Base-by-base conservation (phyloP, 2,329 filamentous ascomycete genomes). In the Aureobasidium namibiae region DNA sequence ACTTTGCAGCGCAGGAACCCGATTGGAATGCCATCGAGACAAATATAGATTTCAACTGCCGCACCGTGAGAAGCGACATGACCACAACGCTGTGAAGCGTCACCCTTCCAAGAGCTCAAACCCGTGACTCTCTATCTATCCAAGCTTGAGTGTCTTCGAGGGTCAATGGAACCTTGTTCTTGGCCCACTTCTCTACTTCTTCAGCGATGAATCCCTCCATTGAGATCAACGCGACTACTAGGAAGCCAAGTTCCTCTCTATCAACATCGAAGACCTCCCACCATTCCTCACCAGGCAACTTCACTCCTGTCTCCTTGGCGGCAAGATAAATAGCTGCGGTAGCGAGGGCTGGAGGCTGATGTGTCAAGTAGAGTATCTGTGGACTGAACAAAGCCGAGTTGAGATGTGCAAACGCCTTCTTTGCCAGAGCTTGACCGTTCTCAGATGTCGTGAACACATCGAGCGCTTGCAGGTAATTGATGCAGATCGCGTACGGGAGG, bases 181-280 rank as follows among this genome's bases (percentile, higher is more conserved):
- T 67, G 23, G 14, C 6, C 75, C 83, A 80, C 53, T 79, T 80
- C 53, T 79, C 34, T 14, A 78, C 66, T 73, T 80, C 67, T 89
- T 78, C 78, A 61, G 73, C 74, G 57, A 85, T 83, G 74, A 88
- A 90, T 0, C 83, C 85, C 63, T 88, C 85, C 58, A 95, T 76
- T 67, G 92, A 96, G 62, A 84, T 78, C 81, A 96, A 83, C 0
- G 82, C 91, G 11, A 96, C 89, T 3, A 95, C 91, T 60, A 97
- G 74, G 66, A 97, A 97, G 0, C 94, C 94, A 36, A 99, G 78
- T 70, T 96, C 91, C 76, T 99, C 94, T 53, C 94, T 81, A 67
- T 96, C 92, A 8, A 94, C 89, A 72, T 99, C 94, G 71, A 97
- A 97, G 0, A 97, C 90, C 73, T 96, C 92, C 94, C 94, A 99